phyloP scores from a whole-genome alignment of 768 basidiomycete species.

The Lactarius psammicola region DNA sequence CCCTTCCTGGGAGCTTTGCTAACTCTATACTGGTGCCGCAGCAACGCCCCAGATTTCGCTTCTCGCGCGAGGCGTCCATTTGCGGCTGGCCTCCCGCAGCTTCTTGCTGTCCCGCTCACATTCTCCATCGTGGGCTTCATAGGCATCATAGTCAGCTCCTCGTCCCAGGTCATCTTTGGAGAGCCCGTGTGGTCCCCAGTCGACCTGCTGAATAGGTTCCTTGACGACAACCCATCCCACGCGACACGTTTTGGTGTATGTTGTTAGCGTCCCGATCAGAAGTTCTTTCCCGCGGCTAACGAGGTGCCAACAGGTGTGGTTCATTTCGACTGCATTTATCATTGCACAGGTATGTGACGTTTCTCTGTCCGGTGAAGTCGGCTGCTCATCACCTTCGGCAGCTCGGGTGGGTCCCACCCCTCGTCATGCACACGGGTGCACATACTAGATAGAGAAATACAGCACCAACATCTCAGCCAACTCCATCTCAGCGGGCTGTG shows the following conservation, averaged over 20 bases:
- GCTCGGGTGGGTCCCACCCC: slow-evolving; percentile 29
- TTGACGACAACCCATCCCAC: slow-evolving; percentile 59
- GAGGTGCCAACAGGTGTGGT: slow-evolving; percentile 53
- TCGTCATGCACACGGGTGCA: neutral
- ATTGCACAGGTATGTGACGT: slow-evolving; percentile 58
- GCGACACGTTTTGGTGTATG: slow-evolving; percentile 67
- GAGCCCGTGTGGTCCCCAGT: slow-evolving; percentile 79
- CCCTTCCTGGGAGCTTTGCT: slow-evolving; percentile 16
- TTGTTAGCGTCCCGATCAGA: slow-evolving; percentile 13
- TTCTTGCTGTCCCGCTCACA: slow-evolving; percentile 67
- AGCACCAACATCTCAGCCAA: slow-evolving; percentile 83
- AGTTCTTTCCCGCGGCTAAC: slow-evolving; percentile 23
- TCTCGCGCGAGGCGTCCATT: slow-evolving; percentile 56
- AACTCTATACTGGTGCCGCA: slow-evolving; percentile 30
- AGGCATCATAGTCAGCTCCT: slow-evolving; percentile 79
- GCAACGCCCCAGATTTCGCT: slow-evolving; percentile 76
- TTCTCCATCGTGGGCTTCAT: slow-evolving; percentile 77
- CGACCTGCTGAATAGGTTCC: slow-evolving; percentile 64
- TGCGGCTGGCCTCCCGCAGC: slow-evolving; percentile 63
- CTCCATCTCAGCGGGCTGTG: slow-evolving; percentile 79
- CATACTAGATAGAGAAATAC: slow-evolving; percentile 22
- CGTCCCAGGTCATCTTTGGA: slow-evolving; percentile 71
- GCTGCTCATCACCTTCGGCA: slow-evolving; percentile 2
- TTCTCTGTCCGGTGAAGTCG: neutral
- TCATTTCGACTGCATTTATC: slow-evolving; percentile 76